Conservation (phyloP, 768 basidiomycete genomes). For the Boletus rubroflammeus region DNA sequence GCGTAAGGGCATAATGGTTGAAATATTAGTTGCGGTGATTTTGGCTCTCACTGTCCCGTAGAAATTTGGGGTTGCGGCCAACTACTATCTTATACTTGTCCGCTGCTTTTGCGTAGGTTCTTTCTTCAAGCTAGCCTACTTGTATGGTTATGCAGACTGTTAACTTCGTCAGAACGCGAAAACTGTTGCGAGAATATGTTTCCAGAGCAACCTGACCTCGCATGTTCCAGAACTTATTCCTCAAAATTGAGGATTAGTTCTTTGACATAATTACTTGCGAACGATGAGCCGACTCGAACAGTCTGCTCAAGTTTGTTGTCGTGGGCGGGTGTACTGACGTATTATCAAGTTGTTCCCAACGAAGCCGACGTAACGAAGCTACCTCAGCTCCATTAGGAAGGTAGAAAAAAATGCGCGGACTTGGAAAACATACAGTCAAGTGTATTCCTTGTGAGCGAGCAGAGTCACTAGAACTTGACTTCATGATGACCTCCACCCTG, state of each 20-base stretch:
- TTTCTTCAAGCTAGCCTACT: neutral
- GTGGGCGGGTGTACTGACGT: neutral
- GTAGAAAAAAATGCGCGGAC: constrained; percentile 2
- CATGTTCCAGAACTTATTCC: neutral
- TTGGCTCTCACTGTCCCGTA: neutral
- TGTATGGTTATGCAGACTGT: neutral
- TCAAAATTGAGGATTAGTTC: neutral
- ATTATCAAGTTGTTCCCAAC: too few relatives aligned
- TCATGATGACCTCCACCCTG: constrained; percentile 4
- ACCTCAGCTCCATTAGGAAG: constrained; percentile 12
- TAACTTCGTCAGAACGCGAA: neutral
- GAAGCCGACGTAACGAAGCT: too few relatives aligned
- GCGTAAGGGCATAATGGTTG: neutral
- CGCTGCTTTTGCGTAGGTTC: neutral
- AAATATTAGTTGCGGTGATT: neutral
- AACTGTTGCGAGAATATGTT: neutral
- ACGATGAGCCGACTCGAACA: neutral
- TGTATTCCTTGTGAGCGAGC: neutral
- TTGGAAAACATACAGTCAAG: constrained; percentile 1
- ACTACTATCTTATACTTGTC: neutral
- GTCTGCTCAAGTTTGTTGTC: too few relatives aligned
- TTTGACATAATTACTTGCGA: neutral
- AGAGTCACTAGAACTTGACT: neutral
- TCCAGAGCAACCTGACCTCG: neutral
- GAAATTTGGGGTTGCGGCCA: too few relatives aligned